Conservation (phyloP, 2,329 filamentous ascomycete genomes). For the Talaromyces albobiverticillius region DNA sequence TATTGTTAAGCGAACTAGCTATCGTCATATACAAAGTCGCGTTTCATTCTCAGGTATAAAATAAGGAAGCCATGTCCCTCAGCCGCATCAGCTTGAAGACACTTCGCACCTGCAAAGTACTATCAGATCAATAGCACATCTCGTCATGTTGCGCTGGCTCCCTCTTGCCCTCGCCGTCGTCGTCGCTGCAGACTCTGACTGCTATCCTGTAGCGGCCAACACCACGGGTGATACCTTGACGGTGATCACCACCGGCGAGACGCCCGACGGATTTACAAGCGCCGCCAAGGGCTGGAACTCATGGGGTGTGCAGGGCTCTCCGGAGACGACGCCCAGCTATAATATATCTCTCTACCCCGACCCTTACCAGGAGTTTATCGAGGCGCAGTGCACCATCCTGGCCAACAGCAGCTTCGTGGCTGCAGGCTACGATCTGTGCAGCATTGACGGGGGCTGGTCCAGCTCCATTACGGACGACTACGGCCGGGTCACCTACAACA, state of each 20-base stretch:
- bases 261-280: constrained; percentile 6
- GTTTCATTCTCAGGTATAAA: too few relatives aligned
- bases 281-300: constrained; percentile 6
- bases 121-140: too few relatives aligned
- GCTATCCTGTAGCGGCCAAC: too few relatives aligned
- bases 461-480: constrained; percentile 21
- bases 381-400: constrained; percentile 1
- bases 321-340: not conserved
- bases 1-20: too few relatives aligned
- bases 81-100: too few relatives aligned
- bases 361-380: not conserved
- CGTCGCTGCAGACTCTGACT: too few relatives aligned
- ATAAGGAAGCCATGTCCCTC: too few relatives aligned
- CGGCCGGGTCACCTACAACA: constrained; percentile 22
- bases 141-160: too few relatives aligned
- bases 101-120: too few relatives aligned
- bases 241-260: not conserved
- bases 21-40: too few relatives aligned
- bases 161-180: too few relatives aligned
- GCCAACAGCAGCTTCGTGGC: constrained; percentile 6
- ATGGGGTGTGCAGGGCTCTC: constrained; percentile 4
- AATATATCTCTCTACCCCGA: too few relatives aligned
- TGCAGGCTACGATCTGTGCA: constrained; percentile 24
- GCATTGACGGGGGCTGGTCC: constrained; percentile 27
- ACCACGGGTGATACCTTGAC: not conserved